phyloP scores from a whole-genome alignment of 305 asterid species.

The Fraxinus greggii region DNA sequence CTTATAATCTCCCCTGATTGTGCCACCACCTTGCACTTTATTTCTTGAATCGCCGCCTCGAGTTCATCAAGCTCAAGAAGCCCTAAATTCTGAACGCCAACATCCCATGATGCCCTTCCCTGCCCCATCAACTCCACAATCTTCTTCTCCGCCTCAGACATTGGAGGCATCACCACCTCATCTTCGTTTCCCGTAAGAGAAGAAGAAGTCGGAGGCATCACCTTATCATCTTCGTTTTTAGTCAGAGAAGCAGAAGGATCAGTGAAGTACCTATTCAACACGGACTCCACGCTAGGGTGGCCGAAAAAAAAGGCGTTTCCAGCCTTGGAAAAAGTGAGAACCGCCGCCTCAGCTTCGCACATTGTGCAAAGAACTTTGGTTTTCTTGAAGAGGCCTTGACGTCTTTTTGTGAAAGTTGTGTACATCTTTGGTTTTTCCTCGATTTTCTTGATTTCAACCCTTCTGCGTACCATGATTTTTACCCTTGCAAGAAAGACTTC shows the following conservation, averaged over 20 bases:
- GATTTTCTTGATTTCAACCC: slow-evolving; percentile 38
- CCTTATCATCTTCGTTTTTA: background rate
- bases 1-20: background rate
- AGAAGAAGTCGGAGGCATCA: background rate
- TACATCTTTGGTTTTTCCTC: slow-evolving; percentile 41
- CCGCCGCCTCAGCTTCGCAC: slow-evolving; percentile 30
- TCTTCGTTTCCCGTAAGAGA: background rate
- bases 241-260: background rate
- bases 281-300: slow-evolving; percentile 27
- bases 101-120: background rate
- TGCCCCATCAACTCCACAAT: slow-evolving; percentile 5
- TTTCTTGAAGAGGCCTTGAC: slow-evolving; percentile 46
- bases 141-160: background rate
- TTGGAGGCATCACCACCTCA: background rate
- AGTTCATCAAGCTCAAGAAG: background rate
- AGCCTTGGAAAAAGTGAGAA: slow-evolving; percentile 40
- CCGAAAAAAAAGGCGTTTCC: slow-evolving; percentile 41
- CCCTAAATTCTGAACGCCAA: background rate
- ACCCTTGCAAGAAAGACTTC: background rate
- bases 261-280: slow-evolving; percentile 29
- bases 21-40: background rate
- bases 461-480: slow-evolving; percentile 35
- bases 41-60: background rate
- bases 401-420: slow-evolving; percentile 51
- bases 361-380: slow-evolving; percentile 22